A percentile compares a stretch with the other conserved stretches of the same genome.
These are phyloP conservation scores for Capillidium heterosporum DNA, from an alignment of 371 early-diverging fungal genomes.

Conservation along the genomic window DNA sequence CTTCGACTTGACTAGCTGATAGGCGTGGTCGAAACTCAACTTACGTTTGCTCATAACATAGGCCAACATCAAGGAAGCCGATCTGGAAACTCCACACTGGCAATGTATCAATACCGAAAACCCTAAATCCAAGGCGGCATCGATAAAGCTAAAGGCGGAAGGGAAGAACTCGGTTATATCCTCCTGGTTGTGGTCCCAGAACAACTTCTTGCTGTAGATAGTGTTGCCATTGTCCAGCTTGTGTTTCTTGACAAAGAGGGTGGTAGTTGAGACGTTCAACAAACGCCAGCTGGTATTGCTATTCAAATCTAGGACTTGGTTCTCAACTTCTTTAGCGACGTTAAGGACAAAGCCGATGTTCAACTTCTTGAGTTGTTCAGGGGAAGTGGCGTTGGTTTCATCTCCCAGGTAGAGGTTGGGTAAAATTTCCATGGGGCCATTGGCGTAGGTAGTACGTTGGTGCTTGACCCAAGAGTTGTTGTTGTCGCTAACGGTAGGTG, in stretches of 20 bases:
- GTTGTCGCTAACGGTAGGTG: background rate
- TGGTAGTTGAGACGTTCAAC: background rate
- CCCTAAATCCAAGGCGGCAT: conserved; percentile 30
- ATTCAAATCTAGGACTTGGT: conserved; percentile 10
- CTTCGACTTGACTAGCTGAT: conserved; percentile 48
- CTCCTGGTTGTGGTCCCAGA: conserved; percentile 64
- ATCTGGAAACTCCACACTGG: conserved; percentile 75
- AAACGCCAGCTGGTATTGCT: background rate
- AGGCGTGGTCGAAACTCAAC: conserved; percentile 43
- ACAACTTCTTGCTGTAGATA: conserved; percentile 36
- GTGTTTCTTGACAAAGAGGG: background rate
- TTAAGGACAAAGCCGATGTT: conserved; percentile 45
- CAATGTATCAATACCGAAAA: conserved; percentile 65
- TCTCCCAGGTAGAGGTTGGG: conserved; percentile 52
- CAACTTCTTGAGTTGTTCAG: conserved; percentile 17
- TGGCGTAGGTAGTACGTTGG: conserved; percentile 13
- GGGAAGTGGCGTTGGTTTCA: conserved; percentile 30
- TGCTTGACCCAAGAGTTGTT: background rate
- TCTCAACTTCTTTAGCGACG: conserved; percentile 54
- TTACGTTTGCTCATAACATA: conserved; percentile 57
- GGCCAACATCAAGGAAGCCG: conserved; percentile 70
- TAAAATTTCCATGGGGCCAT: conserved; percentile 36
- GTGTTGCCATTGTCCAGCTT: conserved; percentile 5
- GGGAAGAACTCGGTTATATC: conserved; percentile 38
- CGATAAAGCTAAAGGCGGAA: conserved; percentile 47